Conservation (phyloP, 1,139 yeast genomes). For the Saccharomyces hybrid region DNA sequence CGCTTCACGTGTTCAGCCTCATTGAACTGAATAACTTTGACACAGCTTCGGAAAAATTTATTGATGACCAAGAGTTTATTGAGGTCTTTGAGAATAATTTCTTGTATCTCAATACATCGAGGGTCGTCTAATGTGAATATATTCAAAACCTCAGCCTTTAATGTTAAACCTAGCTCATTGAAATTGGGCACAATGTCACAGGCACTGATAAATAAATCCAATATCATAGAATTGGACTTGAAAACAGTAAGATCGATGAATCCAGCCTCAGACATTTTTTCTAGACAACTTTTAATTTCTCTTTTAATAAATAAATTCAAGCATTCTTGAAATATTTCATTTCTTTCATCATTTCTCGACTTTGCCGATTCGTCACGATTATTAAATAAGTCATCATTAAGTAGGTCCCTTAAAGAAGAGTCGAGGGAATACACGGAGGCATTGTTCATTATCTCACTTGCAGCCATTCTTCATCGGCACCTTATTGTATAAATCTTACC, state of each 20-base stretch:
- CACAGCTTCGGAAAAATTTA: conserved; percentile 15
- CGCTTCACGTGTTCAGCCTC: background rate
- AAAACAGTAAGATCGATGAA: background rate
- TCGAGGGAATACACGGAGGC: background rate
- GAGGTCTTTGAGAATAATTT: background rate
- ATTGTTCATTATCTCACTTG: background rate
- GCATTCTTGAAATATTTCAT: conserved; percentile 9
- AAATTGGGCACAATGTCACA: conserved; percentile 5
- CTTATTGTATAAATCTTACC: background rate
- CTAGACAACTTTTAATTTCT: conserved; percentile 11
- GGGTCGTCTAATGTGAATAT: background rate
- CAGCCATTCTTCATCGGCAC: background rate
- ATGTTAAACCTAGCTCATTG: conserved; percentile 2
- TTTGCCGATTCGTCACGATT: background rate
- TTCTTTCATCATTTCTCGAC: conserved; percentile 4
- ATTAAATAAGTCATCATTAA: conserved; percentile 8
- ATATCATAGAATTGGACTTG: background rate
- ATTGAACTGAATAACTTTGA: conserved; percentile 8
- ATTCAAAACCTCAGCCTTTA: conserved; percentile 3
- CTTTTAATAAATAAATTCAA: conserved; percentile 14
- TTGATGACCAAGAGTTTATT: conserved; percentile 6
- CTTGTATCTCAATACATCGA: conserved; percentile 36
- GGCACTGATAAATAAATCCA: conserved; percentile 7
- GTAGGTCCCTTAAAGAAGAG: conserved; percentile 10
- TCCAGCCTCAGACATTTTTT: background rate